phyloP scores from a whole-genome alignment of 2,329 filamentous ascomycete species.

The Colletotrichum australisinense region DNA sequence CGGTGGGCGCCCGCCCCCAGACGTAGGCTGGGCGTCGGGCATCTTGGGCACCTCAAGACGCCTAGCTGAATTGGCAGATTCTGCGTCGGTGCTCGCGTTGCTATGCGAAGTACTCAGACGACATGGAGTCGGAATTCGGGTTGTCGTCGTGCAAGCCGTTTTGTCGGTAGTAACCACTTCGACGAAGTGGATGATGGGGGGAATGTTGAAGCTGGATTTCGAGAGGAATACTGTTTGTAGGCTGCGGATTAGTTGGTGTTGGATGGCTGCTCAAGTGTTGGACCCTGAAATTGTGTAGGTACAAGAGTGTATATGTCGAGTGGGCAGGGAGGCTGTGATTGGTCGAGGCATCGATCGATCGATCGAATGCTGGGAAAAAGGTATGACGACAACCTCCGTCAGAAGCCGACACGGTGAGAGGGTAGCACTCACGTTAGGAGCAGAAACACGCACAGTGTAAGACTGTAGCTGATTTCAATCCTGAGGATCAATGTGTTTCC shows the following conservation, averaged over 20 bases:
- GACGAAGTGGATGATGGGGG: neutral
- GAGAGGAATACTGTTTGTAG: neutral
- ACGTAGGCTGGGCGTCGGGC: conserved; percentile 42
- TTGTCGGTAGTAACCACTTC: neutral
- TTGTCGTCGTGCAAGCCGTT: conserved; percentile 3
- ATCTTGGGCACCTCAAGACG: conserved; percentile 41
- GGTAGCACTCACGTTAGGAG: conserved; percentile 15
- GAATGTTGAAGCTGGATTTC: neutral
- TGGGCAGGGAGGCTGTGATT: conserved; percentile 38
- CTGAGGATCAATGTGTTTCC: neutral
- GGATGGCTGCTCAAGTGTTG: too few relatives aligned
- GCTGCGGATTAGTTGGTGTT: neutral
- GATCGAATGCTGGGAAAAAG: conserved; percentile 39
- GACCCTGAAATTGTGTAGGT: conserved; percentile 11
- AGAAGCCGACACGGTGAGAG: conserved; percentile 6
- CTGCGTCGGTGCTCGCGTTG: neutral
- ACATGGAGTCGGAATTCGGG: neutral
- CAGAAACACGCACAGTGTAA: neutral
- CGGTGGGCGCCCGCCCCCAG: conserved; percentile 39
- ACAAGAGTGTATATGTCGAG: conserved; percentile 13
- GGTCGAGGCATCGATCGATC: conserved; percentile 45
- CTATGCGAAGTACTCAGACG: neutral
- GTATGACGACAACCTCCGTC: conserved; percentile 28
- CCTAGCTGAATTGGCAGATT: conserved; percentile 3
- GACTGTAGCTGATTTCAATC: neutral